Evolutionary conservation across 805 yeast species (phyloP).

Genomic region (Kodamaea hsintzibuensis): DNA sequence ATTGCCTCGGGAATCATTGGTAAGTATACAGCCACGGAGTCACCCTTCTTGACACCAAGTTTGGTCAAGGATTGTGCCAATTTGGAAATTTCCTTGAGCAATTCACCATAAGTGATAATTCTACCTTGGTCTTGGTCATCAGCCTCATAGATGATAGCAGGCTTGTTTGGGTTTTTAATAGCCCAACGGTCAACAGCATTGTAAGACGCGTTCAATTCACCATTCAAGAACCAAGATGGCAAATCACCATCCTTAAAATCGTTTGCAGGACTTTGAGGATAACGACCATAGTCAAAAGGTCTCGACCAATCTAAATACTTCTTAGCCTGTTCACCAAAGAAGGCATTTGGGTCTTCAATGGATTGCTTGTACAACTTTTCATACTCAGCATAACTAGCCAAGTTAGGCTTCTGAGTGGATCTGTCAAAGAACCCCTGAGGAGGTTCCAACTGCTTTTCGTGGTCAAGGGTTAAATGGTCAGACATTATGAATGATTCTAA

Average conservation of each 20-base stretch:
- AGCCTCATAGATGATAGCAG: slow-evolving; percentile 88
- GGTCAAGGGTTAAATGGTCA: slow-evolving; percentile 34
- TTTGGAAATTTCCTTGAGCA: slow-evolving; percentile 79
- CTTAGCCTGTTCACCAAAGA: slow-evolving; percentile 56
- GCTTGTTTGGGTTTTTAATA: slow-evolving; percentile 76
- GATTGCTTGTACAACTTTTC: slow-evolving; percentile 53
- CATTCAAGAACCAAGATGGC: slow-evolving; percentile 89
- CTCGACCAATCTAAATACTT: slow-evolving; percentile 53
- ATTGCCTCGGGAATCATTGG: slow-evolving; percentile 99
- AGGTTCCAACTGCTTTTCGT: slow-evolving; percentile 30
- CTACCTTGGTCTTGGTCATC: slow-evolving; percentile 80
- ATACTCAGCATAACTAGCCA: slow-evolving; percentile 52
- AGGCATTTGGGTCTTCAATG: slow-evolving; percentile 52
- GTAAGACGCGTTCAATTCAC: slow-evolving; percentile 89
- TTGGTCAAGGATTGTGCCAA: slow-evolving; percentile 80
- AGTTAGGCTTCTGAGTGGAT: slow-evolving; percentile 46
- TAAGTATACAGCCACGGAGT: slow-evolving; percentile 91
- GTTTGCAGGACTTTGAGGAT: slow-evolving; percentile 46
- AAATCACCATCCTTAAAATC: slow-evolving; percentile 59
- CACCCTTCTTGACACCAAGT: slow-evolving; percentile 92
- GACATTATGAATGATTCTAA: not conserved
- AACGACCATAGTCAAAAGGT: slow-evolving; percentile 49
- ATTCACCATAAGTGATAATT: slow-evolving; percentile 80
- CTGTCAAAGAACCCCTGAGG: slow-evolving; percentile 44
- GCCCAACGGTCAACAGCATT: slow-evolving; percentile 98